Base-by-base conservation (phyloP, 495 filamentous ascomycete genomes). In the Talaromyces borbonicus region DNA sequence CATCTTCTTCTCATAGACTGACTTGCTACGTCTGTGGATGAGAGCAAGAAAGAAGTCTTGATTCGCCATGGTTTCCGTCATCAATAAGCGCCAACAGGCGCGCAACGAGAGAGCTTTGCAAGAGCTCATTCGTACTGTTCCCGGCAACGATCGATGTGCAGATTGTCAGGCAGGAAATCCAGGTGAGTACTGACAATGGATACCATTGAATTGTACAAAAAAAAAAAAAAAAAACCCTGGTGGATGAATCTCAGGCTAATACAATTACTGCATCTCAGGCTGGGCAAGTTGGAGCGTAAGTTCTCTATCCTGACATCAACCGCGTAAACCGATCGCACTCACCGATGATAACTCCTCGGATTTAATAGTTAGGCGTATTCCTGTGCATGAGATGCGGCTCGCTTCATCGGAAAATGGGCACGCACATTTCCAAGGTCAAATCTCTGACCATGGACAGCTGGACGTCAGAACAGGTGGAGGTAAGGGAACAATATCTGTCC, bases 221-320 rank as follows among this genome's bases (percentile, higher is more conserved):
- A n/a, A n/a, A n/a, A n/a, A n/a, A n/a, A n/a, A n/a, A n/a, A n/a
- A n/a, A n/a, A n/a, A n/a, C n/a, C n/a, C n/a, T n/a, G n/a, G n/a
- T n/a, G n/a, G n/a, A n/a, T n/a, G n/a, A n/a, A n/a, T n/a, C n/a
- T n/a, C n/a, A n/a, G n/a, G n/a, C n/a, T n/a, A n/a, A n/a, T n/a
- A n/a, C n/a, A n/a, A n/a, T 33, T 40, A 14, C 15, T 40, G 37
- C 11, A 30, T 30, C 27, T 7, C 55, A 95, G 90, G 80, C 73
- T 98, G 93, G 93, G 89, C 92, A 64, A 95, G 89, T 73, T 98
- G 92, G 90, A 97, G 84, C 63, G 88, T 95, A 81, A 63, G 87
- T 78, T 50, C 27, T 15, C 14, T 38, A 20, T 15, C 8, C 19
- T 18, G 32, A 8, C 11, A 14, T 38, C 35, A 38, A n/a, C 35